Conservation (phyloP, 2,329 filamentous ascomycete genomes). For the Colletotrichum phormii region DNA sequence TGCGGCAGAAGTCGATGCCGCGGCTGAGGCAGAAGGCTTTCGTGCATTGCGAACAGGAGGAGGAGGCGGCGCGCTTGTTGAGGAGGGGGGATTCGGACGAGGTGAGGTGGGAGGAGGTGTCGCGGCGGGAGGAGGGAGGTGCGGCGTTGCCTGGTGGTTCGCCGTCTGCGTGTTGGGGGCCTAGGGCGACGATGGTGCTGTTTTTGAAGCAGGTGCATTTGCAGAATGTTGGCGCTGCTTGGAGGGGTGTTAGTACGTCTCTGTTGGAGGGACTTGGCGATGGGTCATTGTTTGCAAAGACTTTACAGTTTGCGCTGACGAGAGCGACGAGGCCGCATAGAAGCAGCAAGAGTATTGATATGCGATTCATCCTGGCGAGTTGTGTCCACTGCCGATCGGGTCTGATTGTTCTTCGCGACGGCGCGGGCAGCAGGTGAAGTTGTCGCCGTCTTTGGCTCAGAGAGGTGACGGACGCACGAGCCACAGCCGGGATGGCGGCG, state of each 20-base stretch:
- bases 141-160: slow-evolving; percentile 35
- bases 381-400: not conserved
- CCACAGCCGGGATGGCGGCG: slow-evolving; percentile 1
- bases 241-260: slow-evolving; percentile 37
- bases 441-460: slow-evolving; percentile 17
- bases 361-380: slow-evolving; percentile 41
- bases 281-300: slow-evolving; percentile 14
- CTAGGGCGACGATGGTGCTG: slow-evolving; percentile 74
- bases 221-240: slow-evolving; percentile 73
- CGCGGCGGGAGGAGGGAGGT: slow-evolving; percentile 42
- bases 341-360: slow-evolving; percentile 50
- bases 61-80: slow-evolving; percentile 49
- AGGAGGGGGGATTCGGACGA: slow-evolving; percentile 8
- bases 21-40: slow-evolving; percentile 72
- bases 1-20: slow-evolving; percentile 72
- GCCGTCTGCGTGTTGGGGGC: slow-evolving; percentile 51
- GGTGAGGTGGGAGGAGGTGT: slow-evolving; percentile 36
- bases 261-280: not conserved
- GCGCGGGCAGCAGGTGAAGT: not conserved
- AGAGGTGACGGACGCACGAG: slow-evolving; percentile 8
- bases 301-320: slow-evolving; percentile 57
- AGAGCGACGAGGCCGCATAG: slow-evolving; percentile 50
- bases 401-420: not conserved
- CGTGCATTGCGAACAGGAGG: slow-evolving; percentile 71
- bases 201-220: slow-evolving; percentile 79